A percentile compares a stretch with the other conserved stretches of the same genome.
Conservation (phyloP, 768 basidiomycete genomes). For the Boletus huronensis region DNA sequence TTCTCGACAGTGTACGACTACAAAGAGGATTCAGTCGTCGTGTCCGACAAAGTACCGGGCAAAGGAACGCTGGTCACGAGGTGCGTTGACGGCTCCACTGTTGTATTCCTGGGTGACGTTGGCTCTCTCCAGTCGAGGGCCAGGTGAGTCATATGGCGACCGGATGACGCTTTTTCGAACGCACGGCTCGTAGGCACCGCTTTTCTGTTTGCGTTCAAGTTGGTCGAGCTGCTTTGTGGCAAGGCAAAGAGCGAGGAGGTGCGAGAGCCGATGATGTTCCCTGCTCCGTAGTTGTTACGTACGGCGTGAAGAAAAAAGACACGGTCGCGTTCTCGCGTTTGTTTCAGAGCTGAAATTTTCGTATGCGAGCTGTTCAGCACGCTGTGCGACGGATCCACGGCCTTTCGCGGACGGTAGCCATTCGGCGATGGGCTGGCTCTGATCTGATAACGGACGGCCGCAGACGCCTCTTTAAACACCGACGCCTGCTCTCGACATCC, state of each 20-base stretch:
- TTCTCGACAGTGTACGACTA: slow-evolving; percentile 61
- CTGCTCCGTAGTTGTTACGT: slow-evolving; percentile 33
- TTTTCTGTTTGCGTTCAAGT: slow-evolving; percentile 74
- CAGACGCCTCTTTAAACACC: slow-evolving; percentile 17
- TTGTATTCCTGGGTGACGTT: slow-evolving; percentile 1
- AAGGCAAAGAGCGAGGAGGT: slow-evolving; percentile 58
- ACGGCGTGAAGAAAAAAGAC: slow-evolving; percentile 17
- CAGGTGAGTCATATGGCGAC: slow-evolving; percentile 42
- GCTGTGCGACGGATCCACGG: slow-evolving; percentile 26
- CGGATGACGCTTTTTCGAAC: background rate
- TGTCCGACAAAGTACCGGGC: slow-evolving; percentile 39
- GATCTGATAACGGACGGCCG: slow-evolving; percentile 19
- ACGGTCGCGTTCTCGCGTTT: slow-evolving; percentile 8
- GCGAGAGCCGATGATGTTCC: slow-evolving; percentile 68
- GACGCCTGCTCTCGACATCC: slow-evolving; percentile 12
- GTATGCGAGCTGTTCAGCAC: slow-evolving; percentile 28
- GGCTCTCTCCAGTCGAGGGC: slow-evolving; percentile 55
- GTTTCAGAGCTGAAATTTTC: slow-evolving; percentile 13
- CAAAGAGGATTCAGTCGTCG: slow-evolving; percentile 67
- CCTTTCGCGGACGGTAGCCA: slow-evolving; percentile 14
- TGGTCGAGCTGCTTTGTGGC: slow-evolving; percentile 71
- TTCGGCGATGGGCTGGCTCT: slow-evolving; percentile 4
- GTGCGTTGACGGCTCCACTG: slow-evolving; percentile 31
- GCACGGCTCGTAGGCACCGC: slow-evolving; percentile 50
- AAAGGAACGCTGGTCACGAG: slow-evolving; percentile 70